Base-by-base conservation (phyloP, 2,329 filamentous ascomycete species). In the Pochonia chlamydosporia region DNA sequence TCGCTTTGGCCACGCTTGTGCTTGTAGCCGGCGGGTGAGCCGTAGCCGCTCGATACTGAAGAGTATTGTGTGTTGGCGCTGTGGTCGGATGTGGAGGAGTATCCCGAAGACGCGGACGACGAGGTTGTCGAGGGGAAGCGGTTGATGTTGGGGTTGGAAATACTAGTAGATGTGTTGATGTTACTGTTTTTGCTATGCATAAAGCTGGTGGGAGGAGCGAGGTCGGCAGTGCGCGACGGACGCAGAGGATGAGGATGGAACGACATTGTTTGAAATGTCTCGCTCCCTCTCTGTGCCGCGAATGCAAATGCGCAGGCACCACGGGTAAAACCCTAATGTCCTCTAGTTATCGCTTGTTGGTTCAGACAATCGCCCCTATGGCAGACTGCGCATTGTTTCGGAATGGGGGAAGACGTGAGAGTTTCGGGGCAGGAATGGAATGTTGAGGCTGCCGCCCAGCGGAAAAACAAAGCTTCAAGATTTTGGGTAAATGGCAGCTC, bases 1-100 rank as follows among this genome's bases (percentile, higher is more conserved):
- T 93, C 87, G 67, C 87, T 92, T 64, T 83, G 77, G 51, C 87
- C 87, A 63, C 89, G 81, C 64, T 82, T 86, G 61, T 92, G 88
- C 33, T 42, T 47, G 48, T 28, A 35, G 42, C 76, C 74, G 50
- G 63, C 62, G 49, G 67, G 51, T 16, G 62, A 54, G 20, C 56
- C 65, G 63, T 80, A 79, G 40, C 72, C 73, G 62, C 79, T 81
- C 28, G 87, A 89, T n/a, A 77, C 77, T 53, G 81, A 76, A 26
- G 88, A 92, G 16, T 85, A 88, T 54, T 85, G 73, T 41, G 86
- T 67, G 48, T 57, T 55, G 46, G 75, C 70, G 59, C 81, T 84
- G 46, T 77, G 71, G 37, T 82, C 78, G 52, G 82, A 82, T 43
- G 66, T 59, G 52, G 75, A 72, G 1, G 84, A 87, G 62, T 82